These are phyloP conservation scores for Fusarium incarnatum DNA, from an alignment of 2,329 filamentous ascomycete genomes.

Conservation along the genomic window DNA sequence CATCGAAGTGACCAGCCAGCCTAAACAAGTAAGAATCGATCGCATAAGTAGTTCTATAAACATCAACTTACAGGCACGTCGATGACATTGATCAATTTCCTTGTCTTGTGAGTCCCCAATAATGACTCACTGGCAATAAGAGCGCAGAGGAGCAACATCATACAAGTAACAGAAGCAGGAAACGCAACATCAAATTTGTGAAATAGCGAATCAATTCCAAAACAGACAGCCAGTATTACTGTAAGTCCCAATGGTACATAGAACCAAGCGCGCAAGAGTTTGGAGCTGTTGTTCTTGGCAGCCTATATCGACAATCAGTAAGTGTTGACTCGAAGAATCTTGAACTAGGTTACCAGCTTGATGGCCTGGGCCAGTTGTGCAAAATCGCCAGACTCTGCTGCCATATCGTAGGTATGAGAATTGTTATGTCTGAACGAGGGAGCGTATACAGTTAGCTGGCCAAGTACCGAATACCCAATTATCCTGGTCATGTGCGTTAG, in stretches of 20 bases:
- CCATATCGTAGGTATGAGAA: slow-evolving; percentile 27
- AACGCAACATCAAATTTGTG: slow-evolving; percentile 64
- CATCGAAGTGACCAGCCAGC: slow-evolving; percentile 68
- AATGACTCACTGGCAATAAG: slow-evolving; percentile 60
- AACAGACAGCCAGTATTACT: slow-evolving; percentile 56
- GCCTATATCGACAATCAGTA: slow-evolving; percentile 33
- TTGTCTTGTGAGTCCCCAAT: slow-evolving; percentile 62
- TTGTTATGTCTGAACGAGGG: slow-evolving; percentile 7
- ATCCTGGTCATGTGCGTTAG: slow-evolving; percentile 31
- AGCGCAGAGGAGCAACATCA: slow-evolving; percentile 64
- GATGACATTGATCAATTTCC: slow-evolving; percentile 60
- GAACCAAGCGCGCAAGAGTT: slow-evolving; percentile 57
- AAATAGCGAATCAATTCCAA: slow-evolving; percentile 58
- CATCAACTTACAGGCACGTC: slow-evolving; percentile 62
- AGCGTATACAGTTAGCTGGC: slow-evolving; percentile 12
- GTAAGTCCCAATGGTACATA: slow-evolving; percentile 61
- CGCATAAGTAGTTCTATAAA: background rate
- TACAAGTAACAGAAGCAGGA: slow-evolving; percentile 69
- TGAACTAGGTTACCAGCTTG: slow-evolving; percentile 35
- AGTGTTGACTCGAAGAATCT: background rate
- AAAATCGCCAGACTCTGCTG: slow-evolving; percentile 22
- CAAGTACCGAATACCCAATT: slow-evolving; percentile 11
- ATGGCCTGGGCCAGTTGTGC: slow-evolving; percentile 38
- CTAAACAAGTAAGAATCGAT: slow-evolving; percentile 48
- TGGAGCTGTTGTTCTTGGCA: slow-evolving; percentile 28